phyloP scores from a whole-genome alignment of 2,329 filamentous ascomycete species.

The Calonectria leucothoes region DNA sequence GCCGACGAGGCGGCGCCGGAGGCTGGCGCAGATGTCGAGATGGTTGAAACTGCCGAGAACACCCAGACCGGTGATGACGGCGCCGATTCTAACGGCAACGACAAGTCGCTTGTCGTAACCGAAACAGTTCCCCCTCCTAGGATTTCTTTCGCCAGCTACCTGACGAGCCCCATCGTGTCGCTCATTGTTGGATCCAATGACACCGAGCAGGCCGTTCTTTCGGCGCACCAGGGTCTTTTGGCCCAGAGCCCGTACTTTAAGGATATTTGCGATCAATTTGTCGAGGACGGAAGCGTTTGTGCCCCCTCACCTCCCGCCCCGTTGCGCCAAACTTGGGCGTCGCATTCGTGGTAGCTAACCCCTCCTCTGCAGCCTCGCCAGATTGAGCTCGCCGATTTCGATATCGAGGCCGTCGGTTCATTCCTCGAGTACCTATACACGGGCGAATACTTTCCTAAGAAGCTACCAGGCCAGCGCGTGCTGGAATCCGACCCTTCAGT shows the following conservation, averaged over 20 bases:
- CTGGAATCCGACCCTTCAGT: constrained; percentile 77
- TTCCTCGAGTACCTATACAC: constrained; percentile 57
- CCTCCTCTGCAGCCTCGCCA: constrained; percentile 64
- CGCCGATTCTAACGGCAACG: constrained; percentile 46
- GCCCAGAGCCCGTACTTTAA: constrained; percentile 80
- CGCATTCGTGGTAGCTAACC: background rate
- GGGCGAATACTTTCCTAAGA: constrained; percentile 76
- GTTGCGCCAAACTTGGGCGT: background rate
- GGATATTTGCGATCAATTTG: constrained; percentile 71
- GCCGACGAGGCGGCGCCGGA: constrained; percentile 36
- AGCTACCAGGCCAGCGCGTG: constrained; percentile 69
- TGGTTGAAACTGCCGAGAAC: constrained; percentile 46
- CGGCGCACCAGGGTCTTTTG: constrained; percentile 84
- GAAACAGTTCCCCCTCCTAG: constrained; percentile 48
- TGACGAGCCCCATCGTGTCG: constrained; percentile 77
- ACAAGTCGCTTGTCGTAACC: constrained; percentile 53
- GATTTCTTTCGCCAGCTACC: constrained; percentile 66
- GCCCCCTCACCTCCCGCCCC: background rate
- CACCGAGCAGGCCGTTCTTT: constrained; percentile 73
- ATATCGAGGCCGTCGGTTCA: constrained; percentile 50
- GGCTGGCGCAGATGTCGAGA: constrained; percentile 52
- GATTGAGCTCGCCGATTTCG: constrained; percentile 68
- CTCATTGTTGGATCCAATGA: constrained; percentile 73
- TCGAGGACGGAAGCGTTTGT: constrained; percentile 70
- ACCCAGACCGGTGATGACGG: constrained; percentile 49